Conservation (phyloP, 1,284 basidiomycete species). For the Entoloma clypeatum region DNA sequence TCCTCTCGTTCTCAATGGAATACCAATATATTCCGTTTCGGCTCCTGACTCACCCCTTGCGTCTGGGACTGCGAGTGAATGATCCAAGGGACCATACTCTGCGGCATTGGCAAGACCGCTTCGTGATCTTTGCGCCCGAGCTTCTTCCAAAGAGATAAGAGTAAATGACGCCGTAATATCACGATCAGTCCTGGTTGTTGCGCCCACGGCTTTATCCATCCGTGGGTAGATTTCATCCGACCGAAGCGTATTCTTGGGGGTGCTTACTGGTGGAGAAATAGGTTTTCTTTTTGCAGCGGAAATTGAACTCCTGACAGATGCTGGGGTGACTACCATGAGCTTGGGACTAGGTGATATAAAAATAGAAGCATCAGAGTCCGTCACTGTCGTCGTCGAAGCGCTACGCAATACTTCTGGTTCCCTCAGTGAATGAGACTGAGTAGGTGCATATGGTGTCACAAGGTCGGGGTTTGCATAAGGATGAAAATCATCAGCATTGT, state of each 20-base stretch:
- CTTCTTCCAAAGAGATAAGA: slow-evolving; percentile 73
- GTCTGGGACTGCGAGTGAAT: slow-evolving; percentile 29
- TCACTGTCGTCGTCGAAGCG: slow-evolving; percentile 54
- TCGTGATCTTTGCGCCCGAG: slow-evolving; percentile 61
- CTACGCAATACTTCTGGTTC: slow-evolving; percentile 33
- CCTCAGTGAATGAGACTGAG: slow-evolving; percentile 25
- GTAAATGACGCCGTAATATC: slow-evolving; percentile 48
- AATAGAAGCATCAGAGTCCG: slow-evolving; percentile 35
- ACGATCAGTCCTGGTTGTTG: slow-evolving; percentile 40
- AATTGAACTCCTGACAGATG: slow-evolving; percentile 33
- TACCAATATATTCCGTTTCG: slow-evolving; percentile 21
- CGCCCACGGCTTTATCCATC: slow-evolving; percentile 21
- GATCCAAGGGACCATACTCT: slow-evolving; percentile 19
- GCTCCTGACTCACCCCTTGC: slow-evolving; percentile 23
- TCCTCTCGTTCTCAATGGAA: slow-evolving; percentile 37
- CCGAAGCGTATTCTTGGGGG: slow-evolving; percentile 29
- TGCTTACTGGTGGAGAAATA: slow-evolving; percentile 49
- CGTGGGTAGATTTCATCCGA: slow-evolving; percentile 20
- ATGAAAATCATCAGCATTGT: slow-evolving; percentile 42
- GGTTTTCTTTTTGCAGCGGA: slow-evolving; percentile 43
- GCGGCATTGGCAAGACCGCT: slow-evolving; percentile 42
- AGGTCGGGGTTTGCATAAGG: slow-evolving; percentile 77
- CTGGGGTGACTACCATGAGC: slow-evolving; percentile 45
- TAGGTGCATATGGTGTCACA: slow-evolving; percentile 36
- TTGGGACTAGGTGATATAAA: slow-evolving; percentile 40